Evolutionary conservation across 129 eudicot genomes (phyloP).

Genomic region (Oenanthe sinensis): DNA sequence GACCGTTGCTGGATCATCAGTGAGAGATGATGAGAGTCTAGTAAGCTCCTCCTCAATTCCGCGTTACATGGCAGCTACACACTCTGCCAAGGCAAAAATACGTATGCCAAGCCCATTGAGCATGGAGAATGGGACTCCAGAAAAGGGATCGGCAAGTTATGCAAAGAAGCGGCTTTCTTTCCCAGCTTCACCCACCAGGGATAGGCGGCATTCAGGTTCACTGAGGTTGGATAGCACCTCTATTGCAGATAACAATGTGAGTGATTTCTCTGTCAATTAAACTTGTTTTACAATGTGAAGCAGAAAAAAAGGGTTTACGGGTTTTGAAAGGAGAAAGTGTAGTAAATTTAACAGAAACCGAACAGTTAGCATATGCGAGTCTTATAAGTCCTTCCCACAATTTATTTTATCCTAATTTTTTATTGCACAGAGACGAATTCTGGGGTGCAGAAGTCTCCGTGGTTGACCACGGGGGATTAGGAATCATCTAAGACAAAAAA

Average conservation of each 20-base stretch:
- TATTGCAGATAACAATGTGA: slow-evolving; percentile 10
- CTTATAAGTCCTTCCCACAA: not conserved
- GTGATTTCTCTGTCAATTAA: not conserved
- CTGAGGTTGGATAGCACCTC: slow-evolving; percentile 22
- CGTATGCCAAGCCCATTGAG: slow-evolving; percentile 49
- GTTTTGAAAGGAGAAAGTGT: not conserved
- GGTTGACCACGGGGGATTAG: not conserved
- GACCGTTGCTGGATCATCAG: slow-evolving; percentile 71
- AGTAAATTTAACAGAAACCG: not conserved
- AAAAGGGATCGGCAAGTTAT: slow-evolving; percentile 28
- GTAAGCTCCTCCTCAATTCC: slow-evolving; percentile 70
- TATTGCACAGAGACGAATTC: not conserved
- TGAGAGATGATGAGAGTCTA: slow-evolving; percentile 79
- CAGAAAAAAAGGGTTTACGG: not conserved
- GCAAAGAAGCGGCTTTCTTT: slow-evolving; percentile 31
- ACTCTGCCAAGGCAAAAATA: slow-evolving; percentile 65
- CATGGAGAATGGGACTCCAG: slow-evolving; percentile 42
- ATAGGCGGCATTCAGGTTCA: slow-evolving; percentile 28
- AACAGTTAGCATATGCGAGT: not conserved
- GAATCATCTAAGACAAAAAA: not conserved
- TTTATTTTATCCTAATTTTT: not conserved
- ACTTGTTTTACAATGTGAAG: not conserved
- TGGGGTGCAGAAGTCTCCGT: not conserved
- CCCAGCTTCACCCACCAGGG: slow-evolving; percentile 36
- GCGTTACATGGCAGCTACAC: slow-evolving; percentile 81